Evolutionary conservation across 2,329 filamentous ascomycete species (phyloP), one percentile per base, ranked within the genome.

Genomic region (Alternaria arborescens): DNA sequence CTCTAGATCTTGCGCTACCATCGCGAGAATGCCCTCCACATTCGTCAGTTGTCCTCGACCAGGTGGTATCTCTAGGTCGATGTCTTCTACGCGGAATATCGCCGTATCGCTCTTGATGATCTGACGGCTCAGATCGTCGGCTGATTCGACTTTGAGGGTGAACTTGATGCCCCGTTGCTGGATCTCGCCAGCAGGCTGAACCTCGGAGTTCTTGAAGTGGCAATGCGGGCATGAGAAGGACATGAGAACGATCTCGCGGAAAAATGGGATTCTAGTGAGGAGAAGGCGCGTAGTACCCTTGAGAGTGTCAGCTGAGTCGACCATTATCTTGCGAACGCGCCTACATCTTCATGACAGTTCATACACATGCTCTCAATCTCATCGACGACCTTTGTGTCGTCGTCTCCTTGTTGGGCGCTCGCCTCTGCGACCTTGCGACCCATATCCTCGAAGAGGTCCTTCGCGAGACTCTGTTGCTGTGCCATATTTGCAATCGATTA

Each of bases 221-320:
- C 95, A 99, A 80, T 97, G 88, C 6, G 92, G 89, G 84, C 95
- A 99, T 68, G 88, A 87, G 80, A 99, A 99, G 64, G 94, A 98
- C 89, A 97, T 97, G 79, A 99, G 88, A 73, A 99, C 93, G 65
- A 99, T 89, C 79, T 99, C 94, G 82, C 93, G 93, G 84, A 99
- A 99, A 85, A 93, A 98, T 16, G 95, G 95, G 57, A 99, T 97
- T 67, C 89, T 88, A 16, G 96, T 97, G 55, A 99, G 88, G 43
- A 99, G 88, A 22, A 99, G 87, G 60, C 90, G 87, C 14, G 95
- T 99, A 1, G 84, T 87, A 72, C 95, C 95, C 91, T 96, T 3
- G 20, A n/a, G 32, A 28, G 32, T 50, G 22, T 77, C 51, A 74
- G 68, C 28, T 57, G 20, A 44, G 43, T 40, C 44, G 58, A 67